A percentile compares a stretch with the other conserved stretches of the same genome.
Conservation (phyloP, 2,329 filamentous ascomycete species). For the Aspergillus spinulosporus region DNA sequence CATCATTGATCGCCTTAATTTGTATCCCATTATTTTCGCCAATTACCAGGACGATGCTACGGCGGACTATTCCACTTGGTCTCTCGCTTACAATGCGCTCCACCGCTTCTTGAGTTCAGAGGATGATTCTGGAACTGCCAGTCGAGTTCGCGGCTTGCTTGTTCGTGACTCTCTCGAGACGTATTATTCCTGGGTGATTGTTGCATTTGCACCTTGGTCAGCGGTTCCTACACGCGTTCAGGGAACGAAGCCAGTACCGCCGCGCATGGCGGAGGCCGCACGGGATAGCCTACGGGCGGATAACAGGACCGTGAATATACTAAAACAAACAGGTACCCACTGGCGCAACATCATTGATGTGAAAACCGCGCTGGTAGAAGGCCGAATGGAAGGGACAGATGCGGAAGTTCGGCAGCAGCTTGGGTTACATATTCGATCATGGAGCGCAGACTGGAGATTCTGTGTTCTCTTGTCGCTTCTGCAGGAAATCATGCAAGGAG, state of each 20-base stretch:
- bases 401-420: conserved; percentile 40
- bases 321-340: conserved; percentile 65
- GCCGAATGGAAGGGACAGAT: conserved; percentile 29
- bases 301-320: conserved; percentile 70
- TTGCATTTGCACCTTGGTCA: conserved; percentile 73
- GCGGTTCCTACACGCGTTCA: conserved; percentile 46
- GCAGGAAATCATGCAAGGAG: conserved; percentile 39
- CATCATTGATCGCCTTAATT: conserved; percentile 40
- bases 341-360: conserved; percentile 62
- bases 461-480: conserved; percentile 42
- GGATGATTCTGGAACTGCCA: conserved; percentile 38
- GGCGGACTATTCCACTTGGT: conserved; percentile 64
- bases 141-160: conserved; percentile 50
- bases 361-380: conserved; percentile 47
- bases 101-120: conserved; percentile 46
- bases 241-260: conserved; percentile 55
- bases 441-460: conserved; percentile 43
- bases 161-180: conserved; percentile 62
- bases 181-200: conserved; percentile 76
- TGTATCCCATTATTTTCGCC: conserved; percentile 45
- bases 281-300: conserved; percentile 77
- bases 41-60: conserved; percentile 49
- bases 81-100: conserved; percentile 64
- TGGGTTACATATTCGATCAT: conserved; percentile 37
- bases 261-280: conserved; percentile 64